Evolutionary conservation across 1,284 basidiomycete genomes (phyloP), one percentile per base, ranked within the genome.

Genomic region (Coniophora puteana): DNA sequence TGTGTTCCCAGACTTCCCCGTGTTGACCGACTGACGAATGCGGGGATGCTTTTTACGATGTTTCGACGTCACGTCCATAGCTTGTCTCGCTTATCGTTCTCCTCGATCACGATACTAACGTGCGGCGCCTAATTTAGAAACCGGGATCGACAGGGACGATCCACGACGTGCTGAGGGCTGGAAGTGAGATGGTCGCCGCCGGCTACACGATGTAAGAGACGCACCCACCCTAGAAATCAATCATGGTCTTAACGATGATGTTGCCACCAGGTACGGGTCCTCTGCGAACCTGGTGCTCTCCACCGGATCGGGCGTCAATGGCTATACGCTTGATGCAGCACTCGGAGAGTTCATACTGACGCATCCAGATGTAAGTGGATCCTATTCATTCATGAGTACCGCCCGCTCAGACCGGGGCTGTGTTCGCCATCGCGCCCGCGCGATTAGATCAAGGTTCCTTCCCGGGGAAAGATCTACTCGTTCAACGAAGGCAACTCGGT

Each of bases 291-390:
- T 99, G 49, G 94, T 99, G 40, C 80, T 99, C 29, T 89, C 93
- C 23, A 98, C 94, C 18, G 96, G 96, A 13, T 78, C 86, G 46
- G 96, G 96, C 39, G 96, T 99, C 48, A 94, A 99, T 65, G 96
- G 96, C 37, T 99, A 97, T 73, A 99, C 96, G 12, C 83, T 99
- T 39, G 96, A 99, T 65, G 89, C 91, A 23, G 69, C 92, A 4
- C 80, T 97, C 31, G 96, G 96, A 55, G 96, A 99, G 72, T 99
- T 99, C 68, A 97, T 99, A 63, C 81, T 99, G 47, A 99, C 96
- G 26, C 96, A 99, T 71, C 94, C 94, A 18, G 84, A 98, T 61
- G 86, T 89, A 58, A 42, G 80, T 65, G 5, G 22, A 43, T 33
- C 14, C 42, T 32, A 29, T 36, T 35, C 28, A 35, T 30, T 12